A percentile compares a stretch with the other conserved stretches of the same genome.
phyloP scores from a whole-genome alignment of 148 eudicot genomes.

The Nepenthes gracilis region DNA sequence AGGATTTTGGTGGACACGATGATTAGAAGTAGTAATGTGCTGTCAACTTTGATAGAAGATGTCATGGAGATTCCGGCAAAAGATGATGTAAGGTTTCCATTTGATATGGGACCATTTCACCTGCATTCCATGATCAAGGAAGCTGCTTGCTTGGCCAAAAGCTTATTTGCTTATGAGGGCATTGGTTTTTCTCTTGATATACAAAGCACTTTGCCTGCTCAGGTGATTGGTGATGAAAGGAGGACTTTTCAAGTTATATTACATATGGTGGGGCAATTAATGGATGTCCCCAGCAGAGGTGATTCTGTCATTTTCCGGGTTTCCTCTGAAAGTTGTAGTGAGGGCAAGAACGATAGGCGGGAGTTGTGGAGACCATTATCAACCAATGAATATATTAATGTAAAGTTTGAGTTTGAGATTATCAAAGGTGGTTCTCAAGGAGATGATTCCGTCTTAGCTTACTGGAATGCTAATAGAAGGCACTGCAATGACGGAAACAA shows the following conservation, averaged over 20 bases:
- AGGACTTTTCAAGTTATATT: slow-evolving; percentile 77
- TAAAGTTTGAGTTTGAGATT: slow-evolving; percentile 65
- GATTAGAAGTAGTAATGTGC: slow-evolving; percentile 65
- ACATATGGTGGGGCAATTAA: slow-evolving; percentile 76
- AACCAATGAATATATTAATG: slow-evolving; percentile 32
- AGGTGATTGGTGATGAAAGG: slow-evolving; percentile 69
- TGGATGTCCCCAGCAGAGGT: slow-evolving; percentile 33
- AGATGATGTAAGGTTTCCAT: slow-evolving; percentile 48
- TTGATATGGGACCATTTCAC: slow-evolving; percentile 50
- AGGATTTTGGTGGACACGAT: slow-evolving; percentile 50
- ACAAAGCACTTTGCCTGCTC: slow-evolving; percentile 53
- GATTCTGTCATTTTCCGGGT: slow-evolving; percentile 48
- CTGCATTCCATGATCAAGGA: slow-evolving; percentile 65
- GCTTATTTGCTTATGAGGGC: slow-evolving; percentile 52
- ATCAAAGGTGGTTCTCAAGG: slow-evolving; percentile 12
- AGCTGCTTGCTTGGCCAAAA: slow-evolving; percentile 67
- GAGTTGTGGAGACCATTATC: slow-evolving; percentile 41
- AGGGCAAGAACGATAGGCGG: slow-evolving; percentile 52
- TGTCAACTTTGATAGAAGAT: slow-evolving; percentile 64
- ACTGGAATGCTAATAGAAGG: slow-evolving; percentile 14
- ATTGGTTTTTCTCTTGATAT: slow-evolving; percentile 43
- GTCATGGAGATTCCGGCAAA: slow-evolving; percentile 60
- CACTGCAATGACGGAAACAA: slow-evolving; percentile 27
- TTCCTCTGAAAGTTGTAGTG: slow-evolving; percentile 37
- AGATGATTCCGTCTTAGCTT: slow-evolving; percentile 13